These are phyloP conservation scores for Zoysia matrella DNA, from an alignment of 202 grass and related monocot species.

Conservation along the genomic window DNA sequence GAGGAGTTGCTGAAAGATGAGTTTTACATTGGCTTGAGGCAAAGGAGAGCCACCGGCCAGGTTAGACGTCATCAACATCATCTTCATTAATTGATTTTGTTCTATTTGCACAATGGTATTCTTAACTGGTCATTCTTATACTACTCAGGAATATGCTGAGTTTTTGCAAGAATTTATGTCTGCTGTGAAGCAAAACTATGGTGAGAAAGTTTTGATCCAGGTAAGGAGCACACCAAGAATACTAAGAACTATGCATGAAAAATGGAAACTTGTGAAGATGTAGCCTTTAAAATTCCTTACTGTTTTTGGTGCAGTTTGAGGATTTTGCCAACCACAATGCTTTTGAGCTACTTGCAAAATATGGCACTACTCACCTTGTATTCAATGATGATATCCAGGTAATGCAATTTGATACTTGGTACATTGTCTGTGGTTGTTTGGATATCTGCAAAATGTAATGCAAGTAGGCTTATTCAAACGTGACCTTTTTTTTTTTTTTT, in stretches of 20 bases:
- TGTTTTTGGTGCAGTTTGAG: conserved; percentile 73
- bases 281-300: not conserved
- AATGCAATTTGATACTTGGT: conserved; percentile 27
- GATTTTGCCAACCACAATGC: conserved; percentile 99
- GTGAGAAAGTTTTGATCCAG: conserved; percentile 95
- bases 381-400: conserved; percentile 99
- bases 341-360: conserved; percentile 87
- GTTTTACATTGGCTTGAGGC: conserved; percentile 92
- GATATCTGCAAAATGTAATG: conserved; percentile 29
- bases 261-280: conserved; percentile 25
- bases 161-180: conserved; percentile 87
- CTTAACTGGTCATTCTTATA: conserved; percentile 23
- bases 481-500: not conserved
- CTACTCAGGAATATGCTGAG: conserved; percentile 82
- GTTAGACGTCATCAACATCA: conserved; percentile 39
- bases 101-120: conserved; percentile 19
- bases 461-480: conserved; percentile 8
- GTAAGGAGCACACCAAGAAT: conserved; percentile 41
- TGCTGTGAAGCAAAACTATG: conserved; percentile 92
- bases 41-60: conserved; percentile 82
- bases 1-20: conserved; percentile 83
- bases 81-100: conserved; percentile 30
- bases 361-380: conserved; percentile 85
- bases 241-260: not conserved
- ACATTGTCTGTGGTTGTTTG: conserved; percentile 19